These are phyloP conservation scores for Penicillium olsonii DNA, from an alignment of 2,329 filamentous ascomycete genomes.

Conservation along the genomic window DNA sequence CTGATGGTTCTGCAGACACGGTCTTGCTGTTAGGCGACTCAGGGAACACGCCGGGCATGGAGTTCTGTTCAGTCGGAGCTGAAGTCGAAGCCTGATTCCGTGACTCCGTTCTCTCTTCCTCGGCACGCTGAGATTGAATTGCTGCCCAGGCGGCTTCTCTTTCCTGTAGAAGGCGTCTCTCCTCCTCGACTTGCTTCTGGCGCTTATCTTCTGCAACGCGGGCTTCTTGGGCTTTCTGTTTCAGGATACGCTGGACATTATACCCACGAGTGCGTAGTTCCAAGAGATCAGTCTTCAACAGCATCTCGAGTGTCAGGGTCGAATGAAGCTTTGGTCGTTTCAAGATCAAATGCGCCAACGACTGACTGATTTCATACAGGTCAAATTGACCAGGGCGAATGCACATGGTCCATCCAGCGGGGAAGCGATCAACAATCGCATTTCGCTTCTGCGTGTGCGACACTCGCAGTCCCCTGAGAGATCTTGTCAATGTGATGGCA, in stretches of 20 bases:
- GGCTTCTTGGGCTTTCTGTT: slow-evolving; percentile 83
- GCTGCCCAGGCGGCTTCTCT: slow-evolving; percentile 55
- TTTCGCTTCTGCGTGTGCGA: slow-evolving; percentile 74
- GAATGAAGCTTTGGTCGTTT: slow-evolving; percentile 83
- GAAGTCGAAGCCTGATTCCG: neutral
- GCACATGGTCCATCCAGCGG: slow-evolving; percentile 68
- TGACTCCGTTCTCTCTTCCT: slow-evolving; percentile 24
- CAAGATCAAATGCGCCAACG: slow-evolving; percentile 78
- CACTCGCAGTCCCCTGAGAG: slow-evolving; percentile 69
- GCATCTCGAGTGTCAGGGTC: slow-evolving; percentile 85
- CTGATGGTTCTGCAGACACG: slow-evolving; percentile 19
- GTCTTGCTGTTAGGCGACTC: slow-evolving; percentile 58
- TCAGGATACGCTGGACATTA: slow-evolving; percentile 92
- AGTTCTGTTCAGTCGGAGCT: slow-evolving; percentile 36
- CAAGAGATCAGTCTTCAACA: slow-evolving; percentile 80
- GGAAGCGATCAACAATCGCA: slow-evolving; percentile 64
- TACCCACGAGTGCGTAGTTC: slow-evolving; percentile 85
- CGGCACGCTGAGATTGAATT: slow-evolving; percentile 33
- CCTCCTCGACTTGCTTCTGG: slow-evolving; percentile 69
- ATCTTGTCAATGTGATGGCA: slow-evolving; percentile 73
- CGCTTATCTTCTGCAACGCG: slow-evolving; percentile 82
- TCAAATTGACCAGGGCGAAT: slow-evolving; percentile 73
- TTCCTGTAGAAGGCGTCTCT: slow-evolving; percentile 68
- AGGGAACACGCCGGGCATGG: slow-evolving; percentile 75
- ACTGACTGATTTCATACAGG: slow-evolving; percentile 89